These are phyloP conservation scores for Alternaria atra DNA, from an alignment of 2,329 filamentous ascomycete species.

Conservation along the genomic window DNA sequence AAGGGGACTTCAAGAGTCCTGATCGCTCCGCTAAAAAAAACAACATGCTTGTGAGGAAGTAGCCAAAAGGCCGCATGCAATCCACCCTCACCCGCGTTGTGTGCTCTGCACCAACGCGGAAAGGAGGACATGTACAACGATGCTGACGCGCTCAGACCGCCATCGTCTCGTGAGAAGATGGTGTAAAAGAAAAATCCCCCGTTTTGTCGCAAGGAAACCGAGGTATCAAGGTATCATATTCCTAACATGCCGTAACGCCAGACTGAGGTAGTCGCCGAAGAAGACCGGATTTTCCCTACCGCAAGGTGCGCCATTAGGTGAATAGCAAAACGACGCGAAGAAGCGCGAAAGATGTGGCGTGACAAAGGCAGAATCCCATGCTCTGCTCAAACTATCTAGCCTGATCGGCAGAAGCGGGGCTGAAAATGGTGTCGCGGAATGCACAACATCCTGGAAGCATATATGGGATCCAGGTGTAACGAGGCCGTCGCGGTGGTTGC, in stretches of 20 bases:
- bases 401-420: constrained; percentile 1
- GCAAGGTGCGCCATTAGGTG: constrained; percentile 17
- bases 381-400: background rate
- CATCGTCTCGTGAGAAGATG: constrained; percentile 3
- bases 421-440: constrained; percentile 11
- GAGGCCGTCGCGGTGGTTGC: constrained; percentile 8
- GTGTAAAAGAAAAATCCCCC: background rate
- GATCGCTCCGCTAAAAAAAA: constrained; percentile 23
- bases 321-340: constrained; percentile 4
- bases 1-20: constrained; percentile 5
- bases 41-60: constrained; percentile 14
- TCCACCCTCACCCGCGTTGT: constrained; percentile 3
- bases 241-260: constrained; percentile 22
- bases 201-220: constrained; percentile 15
- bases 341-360: constrained; percentile 1
- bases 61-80: constrained; percentile 11
- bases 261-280: constrained; percentile 15
- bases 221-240: constrained; percentile 30
- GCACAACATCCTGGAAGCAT: constrained; percentile 9
- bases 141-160: constrained; percentile 6
- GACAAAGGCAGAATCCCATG: background rate
- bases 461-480: constrained; percentile 11
- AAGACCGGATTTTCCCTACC: constrained; percentile 18
- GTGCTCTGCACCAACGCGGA: constrained; percentile 4
- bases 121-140: background rate